phyloP scores from a whole-genome alignment of 495 filamentous ascomycete species.

The Neurospora sp. region DNA sequence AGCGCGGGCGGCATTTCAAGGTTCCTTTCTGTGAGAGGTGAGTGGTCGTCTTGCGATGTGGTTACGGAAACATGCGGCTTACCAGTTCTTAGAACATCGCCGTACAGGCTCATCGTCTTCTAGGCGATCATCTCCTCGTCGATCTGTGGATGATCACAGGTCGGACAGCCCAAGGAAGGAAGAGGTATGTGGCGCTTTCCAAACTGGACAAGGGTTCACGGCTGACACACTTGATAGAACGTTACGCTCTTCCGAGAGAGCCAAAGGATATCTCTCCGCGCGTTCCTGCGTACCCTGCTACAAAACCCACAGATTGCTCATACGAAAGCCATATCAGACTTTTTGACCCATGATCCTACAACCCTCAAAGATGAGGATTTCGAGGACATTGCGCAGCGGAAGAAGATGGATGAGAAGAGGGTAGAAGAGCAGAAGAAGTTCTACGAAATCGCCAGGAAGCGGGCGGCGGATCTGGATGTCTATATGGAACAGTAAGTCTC shows the following conservation, averaged over 20 bases:
- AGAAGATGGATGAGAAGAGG: constrained; percentile 74
- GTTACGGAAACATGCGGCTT: neutral
- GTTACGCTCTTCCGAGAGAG: constrained; percentile 74
- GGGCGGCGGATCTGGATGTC: constrained; percentile 85
- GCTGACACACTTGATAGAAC: constrained; percentile 17
- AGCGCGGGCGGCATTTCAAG: constrained; percentile 22
- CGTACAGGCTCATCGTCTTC: constrained; percentile 24
- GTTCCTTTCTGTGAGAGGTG: constrained; percentile 30
- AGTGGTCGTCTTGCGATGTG: neutral
- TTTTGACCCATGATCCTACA: constrained; percentile 61
- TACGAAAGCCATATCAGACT: constrained; percentile 71
- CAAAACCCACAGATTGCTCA: constrained; percentile 75
- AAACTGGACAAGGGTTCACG: neutral
- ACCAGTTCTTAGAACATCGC: constrained; percentile 16
- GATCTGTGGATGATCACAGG: constrained; percentile 22
- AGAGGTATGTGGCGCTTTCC: constrained; percentile 9
- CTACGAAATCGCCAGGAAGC: constrained; percentile 86
- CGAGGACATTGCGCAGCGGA: constrained; percentile 66
- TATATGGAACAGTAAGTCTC: constrained; percentile 90
- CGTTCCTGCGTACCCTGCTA: constrained; percentile 74
- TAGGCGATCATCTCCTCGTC: constrained; percentile 25
- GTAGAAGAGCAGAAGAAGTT: constrained; percentile 88
- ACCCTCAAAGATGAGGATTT: constrained; percentile 70
- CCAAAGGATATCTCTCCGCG: constrained; percentile 83
- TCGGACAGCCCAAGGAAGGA: neutral